Evolutionary conservation across 164 flowering plant species (phyloP).

Genomic region (Hamamelis virginiana): DNA sequence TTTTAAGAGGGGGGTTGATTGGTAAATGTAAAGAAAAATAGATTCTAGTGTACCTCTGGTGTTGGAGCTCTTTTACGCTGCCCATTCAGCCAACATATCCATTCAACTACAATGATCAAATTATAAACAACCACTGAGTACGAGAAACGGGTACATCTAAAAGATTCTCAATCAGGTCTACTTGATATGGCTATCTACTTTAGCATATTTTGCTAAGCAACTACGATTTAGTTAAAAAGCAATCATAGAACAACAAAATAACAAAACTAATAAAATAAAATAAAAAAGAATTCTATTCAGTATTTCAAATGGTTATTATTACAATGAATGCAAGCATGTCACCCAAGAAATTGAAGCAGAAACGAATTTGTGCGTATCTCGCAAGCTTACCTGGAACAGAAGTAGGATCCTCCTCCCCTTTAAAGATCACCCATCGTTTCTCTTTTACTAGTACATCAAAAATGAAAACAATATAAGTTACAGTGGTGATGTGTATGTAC

Average conservation of each 20-base stretch:
- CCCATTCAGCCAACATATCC: slow-evolving; percentile 99
- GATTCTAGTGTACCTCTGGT: slow-evolving; percentile 54
- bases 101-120: slow-evolving; percentile 65
- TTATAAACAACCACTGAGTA: not conserved
- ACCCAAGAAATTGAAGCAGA: not conserved
- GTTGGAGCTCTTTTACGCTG: slow-evolving; percentile 91
- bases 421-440: slow-evolving; percentile 88
- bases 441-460: slow-evolving; percentile 67
- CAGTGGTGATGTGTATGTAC: not conserved
- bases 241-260: not conserved
- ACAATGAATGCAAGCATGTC: not conserved
- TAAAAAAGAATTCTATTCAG: too few species aligned
- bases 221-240: not conserved
- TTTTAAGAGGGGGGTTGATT: not conserved
- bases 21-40: not conserved
- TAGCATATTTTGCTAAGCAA: not conserved
- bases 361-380: not conserved
- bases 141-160: not conserved
- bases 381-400: slow-evolving; percentile 67
- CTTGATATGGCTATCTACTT: not conserved
- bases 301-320: too few species aligned
- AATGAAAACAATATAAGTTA: not conserved
- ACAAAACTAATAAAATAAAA: not conserved
- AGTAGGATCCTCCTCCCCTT: slow-evolving; percentile 84
- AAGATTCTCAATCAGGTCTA: not conserved